A percentile compares a stretch with the other conserved stretches of the same genome.
Conservation (phyloP, 768 basidiomycete species). For the Russula virescens region DNA sequence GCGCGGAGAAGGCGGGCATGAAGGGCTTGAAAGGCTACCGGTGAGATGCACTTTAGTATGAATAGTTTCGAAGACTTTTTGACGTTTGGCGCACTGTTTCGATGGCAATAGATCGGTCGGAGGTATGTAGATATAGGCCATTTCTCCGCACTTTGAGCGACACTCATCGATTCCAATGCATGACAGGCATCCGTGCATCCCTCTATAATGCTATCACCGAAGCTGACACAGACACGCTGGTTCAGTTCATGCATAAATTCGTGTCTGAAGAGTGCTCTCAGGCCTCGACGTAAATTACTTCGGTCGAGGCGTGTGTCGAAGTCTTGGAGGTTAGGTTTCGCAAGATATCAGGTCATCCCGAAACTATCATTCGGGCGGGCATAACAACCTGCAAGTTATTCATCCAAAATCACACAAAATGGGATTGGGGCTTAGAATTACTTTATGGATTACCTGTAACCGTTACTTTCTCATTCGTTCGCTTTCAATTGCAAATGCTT, state of each 20-base stretch:
- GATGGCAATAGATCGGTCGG: slow-evolving; percentile 22
- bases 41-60: slow-evolving; percentile 37
- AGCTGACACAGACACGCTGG: slow-evolving; percentile 57
- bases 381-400: too few relatives aligned
- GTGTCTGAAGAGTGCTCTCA: slow-evolving; percentile 24
- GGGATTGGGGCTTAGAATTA: too few relatives aligned
- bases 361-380: too few relatives aligned
- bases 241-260: slow-evolving; percentile 57
- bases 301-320: background rate
- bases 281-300: background rate
- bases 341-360: too few relatives aligned
- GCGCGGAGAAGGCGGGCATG: slow-evolving; percentile 75
- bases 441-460: too few relatives aligned
- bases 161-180: background rate
- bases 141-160: background rate
- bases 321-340: background rate
- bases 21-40: slow-evolving; percentile 90
- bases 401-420: too few relatives aligned
- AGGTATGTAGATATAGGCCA: slow-evolving; percentile 9
- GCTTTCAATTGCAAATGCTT: too few relatives aligned
- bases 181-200: slow-evolving; percentile 68
- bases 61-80: background rate
- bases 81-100: background rate
- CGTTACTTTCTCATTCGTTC: too few relatives aligned
- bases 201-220: slow-evolving; percentile 87